Percentiles rank a stretch among this genome's conserved stretches.
Conservation (phyloP, 306 rosid genomes). For the Gillenia trifoliata region DNA sequence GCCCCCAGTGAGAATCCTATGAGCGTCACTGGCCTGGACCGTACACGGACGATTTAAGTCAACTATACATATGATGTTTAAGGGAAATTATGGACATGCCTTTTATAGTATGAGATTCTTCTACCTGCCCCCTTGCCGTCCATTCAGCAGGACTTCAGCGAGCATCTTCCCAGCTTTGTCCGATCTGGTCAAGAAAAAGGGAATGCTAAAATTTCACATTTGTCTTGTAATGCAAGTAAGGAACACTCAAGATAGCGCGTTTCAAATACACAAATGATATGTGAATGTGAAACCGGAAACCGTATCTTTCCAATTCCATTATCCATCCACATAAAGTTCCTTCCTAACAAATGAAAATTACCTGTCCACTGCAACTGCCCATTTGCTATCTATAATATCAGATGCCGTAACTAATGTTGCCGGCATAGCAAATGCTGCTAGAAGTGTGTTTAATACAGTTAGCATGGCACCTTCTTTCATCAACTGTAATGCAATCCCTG, state of each 20-base stretch:
- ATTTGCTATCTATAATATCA: constrained; percentile 62
- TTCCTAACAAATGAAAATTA: constrained; percentile 15
- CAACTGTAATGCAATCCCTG: constrained; percentile 38
- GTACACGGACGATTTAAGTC: constrained; percentile 24
- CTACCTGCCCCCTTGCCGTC: constrained; percentile 66
- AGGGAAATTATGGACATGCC: constrained; percentile 7
- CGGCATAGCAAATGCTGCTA: constrained; percentile 65
- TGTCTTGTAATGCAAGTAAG: neutral
- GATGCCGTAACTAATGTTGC: constrained; percentile 49
- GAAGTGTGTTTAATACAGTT: constrained; percentile 54
- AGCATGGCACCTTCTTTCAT: constrained; percentile 65
- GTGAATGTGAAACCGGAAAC: too few relatives aligned
- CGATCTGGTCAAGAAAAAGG: constrained; percentile 36
- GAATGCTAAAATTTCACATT: neutral
- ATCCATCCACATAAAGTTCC: neutral
- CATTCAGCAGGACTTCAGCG: constrained; percentile 49
- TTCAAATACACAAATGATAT: neutral
- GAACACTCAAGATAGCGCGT: neutral
- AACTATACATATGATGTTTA: constrained; percentile 10
- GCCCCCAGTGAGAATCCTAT: constrained; percentile 65
- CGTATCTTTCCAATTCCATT: neutral
- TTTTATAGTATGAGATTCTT: constrained; percentile 25
- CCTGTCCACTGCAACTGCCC: constrained; percentile 73
- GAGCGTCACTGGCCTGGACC: constrained; percentile 69
- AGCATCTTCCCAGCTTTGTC: constrained; percentile 69